Evolutionary conservation across 2,329 filamentous ascomycete genomes (phyloP), one percentile per base, ranked within the genome.

Genomic region (Clonostachys rhizophaga): DNA sequence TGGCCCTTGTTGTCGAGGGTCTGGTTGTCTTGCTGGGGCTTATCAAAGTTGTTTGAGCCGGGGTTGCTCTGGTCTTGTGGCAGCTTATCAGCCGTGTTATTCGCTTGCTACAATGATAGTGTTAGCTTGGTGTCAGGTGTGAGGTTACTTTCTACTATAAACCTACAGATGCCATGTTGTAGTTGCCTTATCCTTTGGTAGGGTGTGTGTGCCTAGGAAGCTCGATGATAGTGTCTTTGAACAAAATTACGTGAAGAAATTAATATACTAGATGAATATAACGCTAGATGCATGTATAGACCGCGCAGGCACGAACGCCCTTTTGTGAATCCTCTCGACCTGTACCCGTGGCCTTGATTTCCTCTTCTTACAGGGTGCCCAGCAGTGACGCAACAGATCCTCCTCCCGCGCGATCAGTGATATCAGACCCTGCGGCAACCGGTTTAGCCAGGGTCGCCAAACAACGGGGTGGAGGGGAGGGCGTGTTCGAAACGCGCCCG

Each of bases 31-130:
- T 34, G 39, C 42, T 48, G 37, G 13, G 41, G 10, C 24, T 45
- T 41, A 8, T 50, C 49, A 2, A 46, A 34, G 40, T 47, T 50
- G 1, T 39, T 34, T 40, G 46, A 43, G 35, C 50, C 49, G 2
- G 49, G 40, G 41, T 51, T 47, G 43, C 50, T 16, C 47, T 50
- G 46, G 34, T 43, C 24, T 43, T 44, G 17, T 41, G 34, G 16
- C 20, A 30, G 24, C 17, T 44, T 48, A 18, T 43, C 18, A 12
- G 16, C 20, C n/a, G 34, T n/a, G 43, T 45, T 35, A 5, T 47
- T 35, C 34, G 40, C 35, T 16, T 40, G 35, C 37, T 47, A 13
- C n/a, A 41, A 36, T 41, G 20, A 12, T 6, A n/a, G 36, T 43
- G 14, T 18, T 39, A 39, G 36, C 14, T n/a, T 39, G 11, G 10